Evolutionary conservation across 805 yeast genomes (phyloP), one percentile per base, ranked within the genome.

Genomic region (Candida chauliodis): DNA sequence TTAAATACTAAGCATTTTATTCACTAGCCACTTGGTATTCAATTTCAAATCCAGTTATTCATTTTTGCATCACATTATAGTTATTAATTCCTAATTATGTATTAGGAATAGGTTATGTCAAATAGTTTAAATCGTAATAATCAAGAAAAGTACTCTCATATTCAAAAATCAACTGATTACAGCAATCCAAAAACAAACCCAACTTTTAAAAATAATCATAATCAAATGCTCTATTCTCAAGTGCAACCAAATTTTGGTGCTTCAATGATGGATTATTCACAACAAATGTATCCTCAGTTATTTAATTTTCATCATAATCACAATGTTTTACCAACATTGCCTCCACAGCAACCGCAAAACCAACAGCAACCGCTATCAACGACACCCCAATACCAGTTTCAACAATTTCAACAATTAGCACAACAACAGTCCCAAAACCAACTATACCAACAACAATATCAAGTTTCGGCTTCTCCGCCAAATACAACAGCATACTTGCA

Each of bases 361-460:
- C 45, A 36, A 15, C 28, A 10, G 10, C 46, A 15, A 23, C 33
- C 4, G 22, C 38, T 8, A n/a, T 6, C 29, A 32, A 28, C 42
- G 40, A 14, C 43, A 37, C 11, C 18, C 16, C 36, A 36, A 21
- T 44, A 33, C 14, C 47, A 10, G 37, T 52, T 39, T 24, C 43
- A 22, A 34, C 49, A 30, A 21, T 15, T 19, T 8, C 40, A 8
- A 17, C 35, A 29, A 10, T 15, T 15, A 5, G 15, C 40, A 14
- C 35, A 20, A 34, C 41, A 36, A 8, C 28, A 19, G 18, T 14
- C 21, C 9, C 36, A 21, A 14, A 30, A 20, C 34, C 37, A 31
- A 8, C 8, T 5, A 22, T 41, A 5, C 14, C 28, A 27, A 16
- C 37, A 16, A 10, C 32, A 19, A 19, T 21, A 18, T 19, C 27